Conservation (phyloP, 495 filamentous ascomycete genomes). For the Neurospora sp. region DNA sequence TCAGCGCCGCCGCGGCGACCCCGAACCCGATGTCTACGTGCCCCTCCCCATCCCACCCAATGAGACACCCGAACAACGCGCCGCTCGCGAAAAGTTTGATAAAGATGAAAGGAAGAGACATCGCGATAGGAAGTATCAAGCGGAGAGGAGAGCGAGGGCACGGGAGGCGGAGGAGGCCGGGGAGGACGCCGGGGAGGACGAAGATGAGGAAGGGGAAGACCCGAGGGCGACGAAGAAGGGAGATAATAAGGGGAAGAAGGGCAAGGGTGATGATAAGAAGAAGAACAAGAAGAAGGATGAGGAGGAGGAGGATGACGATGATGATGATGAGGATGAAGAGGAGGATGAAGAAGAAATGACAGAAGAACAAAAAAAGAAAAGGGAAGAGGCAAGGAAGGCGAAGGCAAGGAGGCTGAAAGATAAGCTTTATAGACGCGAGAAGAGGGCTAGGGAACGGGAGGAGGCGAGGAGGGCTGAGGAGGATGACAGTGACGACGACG, state of each 20-base stretch:
- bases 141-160: neutral
- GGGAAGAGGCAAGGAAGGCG: neutral
- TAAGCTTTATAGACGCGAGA: neutral
- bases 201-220: neutral
- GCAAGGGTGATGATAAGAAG: too few relatives aligned
- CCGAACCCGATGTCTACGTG: neutral
- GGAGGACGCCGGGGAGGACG: neutral
- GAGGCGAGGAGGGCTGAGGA: neutral
- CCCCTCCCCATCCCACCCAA: neutral
- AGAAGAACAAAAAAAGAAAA: neutral
- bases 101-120: neutral
- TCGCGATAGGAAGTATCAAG: neutral
- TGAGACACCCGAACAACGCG: neutral
- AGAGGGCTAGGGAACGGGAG: neutral
- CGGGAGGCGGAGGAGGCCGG: neutral
- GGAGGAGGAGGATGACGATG: too few relatives aligned
- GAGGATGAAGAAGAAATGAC: neutral
- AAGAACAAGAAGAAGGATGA: too few relatives aligned
- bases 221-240: neutral
- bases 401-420: neutral
- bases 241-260: neutral
- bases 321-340: accelerated
- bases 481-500: neutral
- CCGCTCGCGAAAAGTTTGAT: neutral
- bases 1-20: neutral